Evolutionary conservation across 2,329 filamentous ascomycete genomes (phyloP), one percentile per base, ranked within the genome.

Genomic region (Botrytis aclada): DNA sequence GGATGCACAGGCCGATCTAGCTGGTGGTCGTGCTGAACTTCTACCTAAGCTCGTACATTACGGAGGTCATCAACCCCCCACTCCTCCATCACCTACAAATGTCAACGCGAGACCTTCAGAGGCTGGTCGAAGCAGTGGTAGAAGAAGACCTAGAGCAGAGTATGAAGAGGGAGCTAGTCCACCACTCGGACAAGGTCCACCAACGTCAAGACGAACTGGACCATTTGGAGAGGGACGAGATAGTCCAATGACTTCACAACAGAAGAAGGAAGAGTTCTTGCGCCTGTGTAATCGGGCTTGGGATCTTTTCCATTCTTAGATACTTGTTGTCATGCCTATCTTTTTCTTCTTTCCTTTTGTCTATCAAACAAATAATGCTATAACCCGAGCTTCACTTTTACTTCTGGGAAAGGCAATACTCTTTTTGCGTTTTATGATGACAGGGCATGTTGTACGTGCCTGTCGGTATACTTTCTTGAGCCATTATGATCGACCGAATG

Each of bases 41-140:
- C 86, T 98, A 69, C 96, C 96, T 34, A 96, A 95, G 82, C 89
- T 98, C 73, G 93, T 99, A 22, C 96, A 98, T 83, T 99, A 99
- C 81, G 94, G 93, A 56, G 94, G 94, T 64, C 94, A 97, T 80
- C 95, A 97, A 81, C 95, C 95, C 58, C 95, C 95, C 5, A 97
- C 95, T 3, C 95, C 95, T 51, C 92, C 22, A 86, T 90, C 80
- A 86, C 72, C 84, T 82, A 81, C 78, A 77, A 78, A 80, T 69
- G 74, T 79, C 72, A 77, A 79, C 77, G 70, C 74, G 22, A 76
- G 78, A 74, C 74, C 77, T 29, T 72, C 74, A 64, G 80, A 80
- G 29, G 73, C 75, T 34, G 73, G 73, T 74, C 85, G 84, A 76
- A 88, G 88, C 80, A 89, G 88, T 79, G 86, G 87, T 77, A 90